Conservation (phyloP, 768 basidiomycete genomes). For the Agrocybe chaxingu region DNA sequence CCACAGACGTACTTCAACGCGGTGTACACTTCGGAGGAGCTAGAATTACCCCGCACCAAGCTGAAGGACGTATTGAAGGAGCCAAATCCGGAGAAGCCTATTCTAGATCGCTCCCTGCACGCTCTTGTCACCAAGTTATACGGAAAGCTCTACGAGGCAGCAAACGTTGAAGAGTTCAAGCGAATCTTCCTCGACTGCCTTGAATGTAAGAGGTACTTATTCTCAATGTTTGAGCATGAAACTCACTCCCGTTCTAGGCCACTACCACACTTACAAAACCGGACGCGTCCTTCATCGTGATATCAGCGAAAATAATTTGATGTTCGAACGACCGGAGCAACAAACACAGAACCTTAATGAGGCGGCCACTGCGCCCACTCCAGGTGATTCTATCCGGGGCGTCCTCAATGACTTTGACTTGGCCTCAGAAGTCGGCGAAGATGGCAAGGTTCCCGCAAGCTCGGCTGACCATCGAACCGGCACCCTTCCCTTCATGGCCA, state of each 20-base stretch:
- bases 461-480: slow-evolving; percentile 21
- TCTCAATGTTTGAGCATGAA: not conserved
- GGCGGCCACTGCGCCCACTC: not conserved
- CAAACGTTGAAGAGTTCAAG: slow-evolving; percentile 21
- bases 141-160: slow-evolving; percentile 18
- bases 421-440: slow-evolving; percentile 10
- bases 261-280: slow-evolving; percentile 17
- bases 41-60: slow-evolving; percentile 9
- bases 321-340: slow-evolving; percentile 13
- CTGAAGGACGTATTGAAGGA: slow-evolving; percentile 1
- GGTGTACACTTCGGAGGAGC: slow-evolving; percentile 1
- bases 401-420: slow-evolving; percentile 28
- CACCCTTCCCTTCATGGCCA: slow-evolving; percentile 27
- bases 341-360: not conserved
- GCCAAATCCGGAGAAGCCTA: not conserved
- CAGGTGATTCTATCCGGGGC: slow-evolving; percentile 9
- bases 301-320: slow-evolving; percentile 27
- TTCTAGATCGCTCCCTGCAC: slow-evolving; percentile 10
- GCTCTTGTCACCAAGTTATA: slow-evolving; percentile 17
- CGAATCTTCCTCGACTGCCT: slow-evolving; percentile 25
- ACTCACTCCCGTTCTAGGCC: slow-evolving; percentile 13
- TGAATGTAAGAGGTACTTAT: slow-evolving; percentile 20
- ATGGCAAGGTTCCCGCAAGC: slow-evolving; percentile 2
- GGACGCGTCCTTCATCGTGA: slow-evolving; percentile 27
- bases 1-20: slow-evolving; percentile 6